Evolutionary conservation across 495 filamentous ascomycete species (phyloP), one percentile per base, ranked within the genome.

Genomic region (Neohortaea acidophila): DNA sequence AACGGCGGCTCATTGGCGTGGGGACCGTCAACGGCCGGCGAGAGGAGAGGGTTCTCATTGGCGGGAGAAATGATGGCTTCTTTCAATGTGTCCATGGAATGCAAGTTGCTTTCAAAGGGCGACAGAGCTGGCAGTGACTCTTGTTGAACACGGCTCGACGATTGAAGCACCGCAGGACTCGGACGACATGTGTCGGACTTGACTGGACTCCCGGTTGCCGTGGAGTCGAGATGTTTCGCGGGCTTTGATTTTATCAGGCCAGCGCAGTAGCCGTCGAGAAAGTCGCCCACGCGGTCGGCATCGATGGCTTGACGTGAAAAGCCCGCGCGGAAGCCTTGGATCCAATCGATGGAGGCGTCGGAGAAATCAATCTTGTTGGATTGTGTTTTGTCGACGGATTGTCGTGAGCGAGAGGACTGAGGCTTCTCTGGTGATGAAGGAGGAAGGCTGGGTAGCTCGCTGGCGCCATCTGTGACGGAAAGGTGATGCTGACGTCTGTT

Each of bases 301-400:
- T 38, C 49, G 25, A 55, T 15, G 12, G 52, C 42, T 24, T 41
- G 13, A 26, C 55, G 53, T 17, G 39, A 22, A 11, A 49, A 32
- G n/a, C 56, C 56, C 3, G 53, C 49, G n/a, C 51, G 47, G 33
- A 45, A 58, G 29, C 52, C 54, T 28, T 58, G 53, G 30, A 59
- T 34, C 33, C 21, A 36, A 30, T 36, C 26, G 14, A n/a, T 39
- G 31, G 44, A 38, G 13, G 33, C 39, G 12, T 43, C 31, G 22
- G 28, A 19, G 26, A 44, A 44, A 35, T 47, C 41, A 21, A 37
- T 33, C n/a, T 34, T n/a, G 21, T 33, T 36, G 35, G 9, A 17
- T 17, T 26, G 36, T n/a, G 27, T 44, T 13, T 33, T 11, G 2
- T 23, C 31, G 20, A 38, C 41, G 20, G 24, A 38, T 2, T 32